These are phyloP conservation scores for Penicillium paxilli DNA, from an alignment of 495 filamentous ascomycete genomes.

Conservation along the genomic window DNA sequence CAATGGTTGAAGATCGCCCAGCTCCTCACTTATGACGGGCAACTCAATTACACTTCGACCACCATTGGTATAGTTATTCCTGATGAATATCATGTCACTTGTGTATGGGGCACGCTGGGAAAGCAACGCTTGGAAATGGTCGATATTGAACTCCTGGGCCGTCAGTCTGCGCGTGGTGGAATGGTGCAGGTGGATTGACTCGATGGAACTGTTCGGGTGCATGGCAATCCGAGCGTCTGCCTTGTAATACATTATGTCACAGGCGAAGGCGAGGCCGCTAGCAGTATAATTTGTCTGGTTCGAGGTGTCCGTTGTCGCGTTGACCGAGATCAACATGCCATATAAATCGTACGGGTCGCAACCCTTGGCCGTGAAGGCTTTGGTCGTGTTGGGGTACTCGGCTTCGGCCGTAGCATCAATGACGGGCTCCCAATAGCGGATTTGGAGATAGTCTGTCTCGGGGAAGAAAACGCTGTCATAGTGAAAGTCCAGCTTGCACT, in stretches of 20 bases:
- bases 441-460: slow-evolving; percentile 34
- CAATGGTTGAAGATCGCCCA: slow-evolving; percentile 35
- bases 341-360: slow-evolving; percentile 40
- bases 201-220: slow-evolving; percentile 46
- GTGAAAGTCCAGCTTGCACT: slow-evolving; percentile 34
- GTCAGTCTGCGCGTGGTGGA: slow-evolving; percentile 23
- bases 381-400: slow-evolving; percentile 13
- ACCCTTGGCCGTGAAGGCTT: slow-evolving; percentile 29
- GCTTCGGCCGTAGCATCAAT: slow-evolving; percentile 11
- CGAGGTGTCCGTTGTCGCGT: slow-evolving; percentile 21
- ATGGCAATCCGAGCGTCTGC: slow-evolving; percentile 33
- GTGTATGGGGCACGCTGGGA: slow-evolving; percentile 38
- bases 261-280: slow-evolving; percentile 36
- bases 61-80: slow-evolving; percentile 30
- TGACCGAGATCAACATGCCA: slow-evolving; percentile 38
- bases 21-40: slow-evolving; percentile 37
- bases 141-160: slow-evolving; percentile 31
- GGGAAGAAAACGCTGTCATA: slow-evolving; percentile 36
- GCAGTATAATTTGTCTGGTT: slow-evolving; percentile 21
- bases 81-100: slow-evolving; percentile 40
- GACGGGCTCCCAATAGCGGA: slow-evolving; percentile 44
- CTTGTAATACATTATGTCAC: slow-evolving; percentile 35
- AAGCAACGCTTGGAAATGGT: slow-evolving; percentile 36
- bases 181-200: slow-evolving; percentile 19
- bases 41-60: slow-evolving; percentile 33